A percentile compares a stretch with the other conserved stretches of the same genome.
Evolutionary conservation across 495 filamentous ascomycete genomes (phyloP).

Genomic region (Penicillium bialowiezense): DNA sequence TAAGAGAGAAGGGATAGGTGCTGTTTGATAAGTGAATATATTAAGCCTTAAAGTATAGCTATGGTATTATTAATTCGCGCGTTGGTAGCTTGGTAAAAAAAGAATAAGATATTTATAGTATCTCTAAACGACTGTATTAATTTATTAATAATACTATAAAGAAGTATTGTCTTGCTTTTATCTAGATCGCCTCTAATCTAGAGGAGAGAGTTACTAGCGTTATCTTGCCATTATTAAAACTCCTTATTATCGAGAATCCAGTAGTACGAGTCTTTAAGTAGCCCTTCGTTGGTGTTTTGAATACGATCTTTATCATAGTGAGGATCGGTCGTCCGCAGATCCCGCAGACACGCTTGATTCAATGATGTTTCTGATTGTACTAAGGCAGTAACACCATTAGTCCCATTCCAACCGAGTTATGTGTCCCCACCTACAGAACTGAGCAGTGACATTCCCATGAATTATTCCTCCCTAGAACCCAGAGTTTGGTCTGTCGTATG

Average conservation of each 20-base stretch:
- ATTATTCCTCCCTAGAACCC: neutral
- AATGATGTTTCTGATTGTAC: constrained; percentile 5
- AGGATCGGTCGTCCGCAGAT: constrained; percentile 31
- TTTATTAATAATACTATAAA: constrained; percentile 42
- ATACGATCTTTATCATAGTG: constrained; percentile 34
- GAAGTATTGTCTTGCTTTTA: constrained; percentile 40
- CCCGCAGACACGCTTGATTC: constrained; percentile 4
- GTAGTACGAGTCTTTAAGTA: constrained; percentile 37
- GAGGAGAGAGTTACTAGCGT: constrained; percentile 3
- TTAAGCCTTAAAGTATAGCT: constrained; percentile 38
- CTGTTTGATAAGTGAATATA: constrained; percentile 35
- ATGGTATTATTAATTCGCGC: constrained; percentile 35
- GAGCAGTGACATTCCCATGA: neutral
- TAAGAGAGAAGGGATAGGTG: constrained; percentile 31
- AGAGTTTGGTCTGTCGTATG: neutral
- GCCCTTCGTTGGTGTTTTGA: constrained; percentile 22
- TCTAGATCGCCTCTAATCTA: constrained; percentile 30
- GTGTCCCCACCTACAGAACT: neutral
- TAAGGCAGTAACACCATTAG: neutral
- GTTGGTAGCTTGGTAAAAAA: constrained; percentile 46
- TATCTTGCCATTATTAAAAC: constrained; percentile 26
- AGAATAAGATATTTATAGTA: constrained; percentile 32
- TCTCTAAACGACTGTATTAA: constrained; percentile 11
- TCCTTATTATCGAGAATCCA: constrained; percentile 41
- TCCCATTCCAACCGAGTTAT: neutral